These are phyloP conservation scores for Rhazya stricta DNA, from an alignment of 257 asterid genomes.

Conservation along the genomic window DNA sequence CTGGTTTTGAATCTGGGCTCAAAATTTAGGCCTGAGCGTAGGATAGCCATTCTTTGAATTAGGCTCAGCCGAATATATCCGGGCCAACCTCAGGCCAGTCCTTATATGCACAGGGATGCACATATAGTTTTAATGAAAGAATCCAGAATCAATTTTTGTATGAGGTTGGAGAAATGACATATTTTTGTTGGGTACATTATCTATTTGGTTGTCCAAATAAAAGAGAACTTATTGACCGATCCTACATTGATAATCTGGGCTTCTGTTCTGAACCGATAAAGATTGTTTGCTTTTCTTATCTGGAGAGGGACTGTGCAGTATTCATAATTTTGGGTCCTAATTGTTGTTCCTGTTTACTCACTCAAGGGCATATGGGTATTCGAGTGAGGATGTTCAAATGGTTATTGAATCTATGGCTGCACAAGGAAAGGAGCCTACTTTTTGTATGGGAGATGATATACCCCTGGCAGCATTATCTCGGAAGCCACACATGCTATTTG, in stretches of 20 bases:
- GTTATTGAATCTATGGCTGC: constrained; percentile 98
- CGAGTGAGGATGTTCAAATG: constrained; percentile 99
- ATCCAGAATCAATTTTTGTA: not conserved
- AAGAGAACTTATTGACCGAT: not conserved
- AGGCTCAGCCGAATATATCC: no score
- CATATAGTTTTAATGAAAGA: not conserved
- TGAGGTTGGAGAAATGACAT: not conserved
- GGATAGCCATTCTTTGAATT: no score
- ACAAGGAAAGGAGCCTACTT: constrained; percentile 99
- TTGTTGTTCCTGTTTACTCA: constrained; percentile 22
- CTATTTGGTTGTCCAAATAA: not conserved
- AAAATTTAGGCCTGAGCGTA: no score
- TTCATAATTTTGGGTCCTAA: constrained; percentile 13
- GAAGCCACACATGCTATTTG: constrained; percentile 86
- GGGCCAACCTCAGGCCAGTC: no score
- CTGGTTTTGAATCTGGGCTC: no score
- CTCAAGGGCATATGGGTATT: constrained; percentile 90
- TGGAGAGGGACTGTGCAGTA: not conserved
- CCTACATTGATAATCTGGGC: not conserved
- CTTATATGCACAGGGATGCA: not conserved
- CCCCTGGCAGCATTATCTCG: constrained; percentile 89
- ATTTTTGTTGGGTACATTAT: not conserved
- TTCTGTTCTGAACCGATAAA: not conserved
- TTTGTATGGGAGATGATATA: constrained; percentile 99
- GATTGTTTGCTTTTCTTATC: not conserved